Evolutionary conservation across 169 alveolate genomes (phyloP).

Genomic region (Cryptosporidium tyzzeri): DNA sequence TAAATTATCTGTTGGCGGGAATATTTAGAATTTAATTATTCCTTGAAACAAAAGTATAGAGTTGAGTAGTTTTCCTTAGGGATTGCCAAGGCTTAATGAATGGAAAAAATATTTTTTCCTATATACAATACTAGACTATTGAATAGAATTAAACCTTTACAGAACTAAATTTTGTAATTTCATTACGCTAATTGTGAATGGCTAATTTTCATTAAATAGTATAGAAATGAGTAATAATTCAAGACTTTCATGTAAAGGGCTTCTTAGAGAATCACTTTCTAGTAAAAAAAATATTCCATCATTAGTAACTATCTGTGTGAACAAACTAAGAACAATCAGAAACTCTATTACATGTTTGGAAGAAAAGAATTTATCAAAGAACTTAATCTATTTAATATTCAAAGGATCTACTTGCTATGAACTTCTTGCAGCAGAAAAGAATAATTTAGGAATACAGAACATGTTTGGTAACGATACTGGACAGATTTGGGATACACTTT

Average conservation of each 20-base stretch:
- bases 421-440: conserved; percentile 42
- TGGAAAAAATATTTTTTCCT: neutral
- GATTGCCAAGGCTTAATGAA: neutral
- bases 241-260: conserved; percentile 55
- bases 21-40: no score
- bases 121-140: no score
- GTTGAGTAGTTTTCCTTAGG: no score
- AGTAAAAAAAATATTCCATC: neutral
- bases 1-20: neutral
- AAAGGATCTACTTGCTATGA: conserved; percentile 59
- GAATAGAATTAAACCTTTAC: neutral
- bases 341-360: conserved; percentile 10
- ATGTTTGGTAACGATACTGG: conserved; percentile 33
- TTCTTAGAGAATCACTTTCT: conserved; percentile 54
- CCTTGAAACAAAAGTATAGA: no score
- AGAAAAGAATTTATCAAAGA: conserved; percentile 15
- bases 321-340: conserved; percentile 47
- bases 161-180: neutral
- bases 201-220: neutral
- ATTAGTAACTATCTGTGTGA: conserved; percentile 25
- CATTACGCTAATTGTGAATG: neutral
- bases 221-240: neutral
- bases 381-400: conserved; percentile 21
- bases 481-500: conserved; percentile 41
- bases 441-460: conserved; percentile 42